Evolutionary conservation across 192 early-diverging fungal genomes (phyloP).

Genomic region (Backusella australiensis): DNA sequence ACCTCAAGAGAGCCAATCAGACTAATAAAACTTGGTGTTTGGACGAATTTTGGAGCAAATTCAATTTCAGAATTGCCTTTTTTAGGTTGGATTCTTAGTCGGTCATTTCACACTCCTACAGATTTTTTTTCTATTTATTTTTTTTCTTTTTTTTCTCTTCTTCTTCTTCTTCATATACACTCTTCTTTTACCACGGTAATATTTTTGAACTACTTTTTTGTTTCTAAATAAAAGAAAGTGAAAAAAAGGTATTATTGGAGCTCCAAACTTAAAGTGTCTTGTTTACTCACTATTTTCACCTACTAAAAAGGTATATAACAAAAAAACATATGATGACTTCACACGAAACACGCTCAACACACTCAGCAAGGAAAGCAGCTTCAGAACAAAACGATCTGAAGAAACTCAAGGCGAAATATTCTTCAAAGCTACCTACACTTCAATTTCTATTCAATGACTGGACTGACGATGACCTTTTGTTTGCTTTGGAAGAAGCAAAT

Average conservation of each 20-base stretch:
- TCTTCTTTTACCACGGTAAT: slow-evolving; percentile 6
- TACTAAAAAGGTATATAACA: not conserved
- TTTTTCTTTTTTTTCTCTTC: not conserved
- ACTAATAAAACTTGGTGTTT: not conserved
- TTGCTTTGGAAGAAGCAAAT: slow-evolving; percentile 78
- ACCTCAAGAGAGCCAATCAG: not conserved
- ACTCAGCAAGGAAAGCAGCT: slow-evolving; percentile 5
- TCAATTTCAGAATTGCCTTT: not conserved
- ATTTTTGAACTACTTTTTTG: slow-evolving; percentile 2
- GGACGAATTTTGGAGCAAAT: not conserved
- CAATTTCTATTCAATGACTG: slow-evolving; percentile 81
- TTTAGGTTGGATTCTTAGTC: not conserved
- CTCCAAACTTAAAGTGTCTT: not conserved
- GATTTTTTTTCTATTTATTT: not conserved
- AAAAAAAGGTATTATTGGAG: not conserved
- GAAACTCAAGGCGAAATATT: slow-evolving; percentile 65
- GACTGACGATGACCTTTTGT: slow-evolving; percentile 89
- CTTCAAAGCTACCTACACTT: slow-evolving; percentile 57
- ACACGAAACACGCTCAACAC: slow-evolving; percentile 34
- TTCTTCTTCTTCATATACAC: not conserved
- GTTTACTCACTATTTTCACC: not conserved
- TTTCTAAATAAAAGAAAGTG: not conserved
- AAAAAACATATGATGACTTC: slow-evolving; percentile 24
- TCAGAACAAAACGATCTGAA: slow-evolving; percentile 51
- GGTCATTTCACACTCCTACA: not conserved